phyloP scores from a whole-genome alignment of 306 rosid genomes.

The Amphicarpaea edgeworthii region DNA sequence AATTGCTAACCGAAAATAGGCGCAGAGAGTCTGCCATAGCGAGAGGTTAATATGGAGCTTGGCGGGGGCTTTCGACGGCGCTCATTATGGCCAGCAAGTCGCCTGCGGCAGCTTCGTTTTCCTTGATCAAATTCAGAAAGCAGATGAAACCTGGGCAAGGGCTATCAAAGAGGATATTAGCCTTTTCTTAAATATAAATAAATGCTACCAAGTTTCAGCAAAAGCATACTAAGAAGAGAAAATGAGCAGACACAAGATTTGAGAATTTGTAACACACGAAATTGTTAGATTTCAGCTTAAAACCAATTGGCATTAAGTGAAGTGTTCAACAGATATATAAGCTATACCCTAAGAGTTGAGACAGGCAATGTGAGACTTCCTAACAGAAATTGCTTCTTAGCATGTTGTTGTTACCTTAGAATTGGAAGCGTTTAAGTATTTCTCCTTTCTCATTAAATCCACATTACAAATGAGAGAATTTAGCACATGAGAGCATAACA shows the following conservation, averaged over 20 bases:
- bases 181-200: conserved; percentile 24
- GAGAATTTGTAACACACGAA: too few species aligned
- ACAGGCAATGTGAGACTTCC: too few species aligned
- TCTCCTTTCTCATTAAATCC: conserved; percentile 6
- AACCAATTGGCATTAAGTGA: too few species aligned
- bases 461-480: conserved; percentile 4
- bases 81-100: conserved; percentile 94
- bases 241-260: not conserved
- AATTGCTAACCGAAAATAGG: conserved; percentile 66
- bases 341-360: too few species aligned
- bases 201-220: not conserved
- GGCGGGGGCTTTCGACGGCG: conserved; percentile 94
- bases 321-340: too few species aligned
- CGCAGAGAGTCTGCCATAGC: conserved; percentile 60
- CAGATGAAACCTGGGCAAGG: conserved; percentile 80
- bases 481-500: not conserved
- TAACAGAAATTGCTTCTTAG: not conserved
- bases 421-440: conserved; percentile 4
- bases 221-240: not conserved
- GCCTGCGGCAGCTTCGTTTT: conserved; percentile 94
- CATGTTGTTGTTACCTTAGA: not conserved
- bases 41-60: conserved; percentile 68
- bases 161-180: conserved; percentile 44
- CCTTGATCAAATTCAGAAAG: conserved; percentile 96
- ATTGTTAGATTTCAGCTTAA: too few species aligned